phyloP scores from a whole-genome alignment of 768 basidiomycete genomes.

The Paxillus rubicundulus region DNA sequence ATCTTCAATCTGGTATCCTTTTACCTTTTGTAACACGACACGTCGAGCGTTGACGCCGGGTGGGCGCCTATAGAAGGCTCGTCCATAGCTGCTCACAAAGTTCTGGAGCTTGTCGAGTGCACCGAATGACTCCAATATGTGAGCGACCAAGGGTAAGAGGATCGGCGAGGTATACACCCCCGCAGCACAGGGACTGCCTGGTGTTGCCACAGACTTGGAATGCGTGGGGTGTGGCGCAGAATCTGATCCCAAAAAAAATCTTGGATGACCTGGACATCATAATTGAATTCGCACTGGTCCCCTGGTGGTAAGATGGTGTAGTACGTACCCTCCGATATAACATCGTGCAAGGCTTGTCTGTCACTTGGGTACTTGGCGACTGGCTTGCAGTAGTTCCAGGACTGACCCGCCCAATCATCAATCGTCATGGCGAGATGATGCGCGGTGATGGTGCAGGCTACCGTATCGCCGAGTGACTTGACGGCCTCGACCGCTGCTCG shows the following conservation, averaged over 20 bases:
- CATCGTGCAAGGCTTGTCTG: slow-evolving; percentile 73
- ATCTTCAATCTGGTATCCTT: slow-evolving; percentile 42
- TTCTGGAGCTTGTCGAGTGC: slow-evolving; percentile 78
- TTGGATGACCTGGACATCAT: slow-evolving; percentile 65
- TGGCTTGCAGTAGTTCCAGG: slow-evolving; percentile 96
- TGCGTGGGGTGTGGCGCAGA: slow-evolving; percentile 86
- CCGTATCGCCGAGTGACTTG: slow-evolving; percentile 71
- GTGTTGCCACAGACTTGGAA: slow-evolving; percentile 67
- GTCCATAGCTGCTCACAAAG: slow-evolving; percentile 78
- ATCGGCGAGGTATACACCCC: slow-evolving; percentile 95
- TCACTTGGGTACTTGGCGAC: slow-evolving; percentile 96
- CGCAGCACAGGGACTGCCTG: slow-evolving; percentile 79
- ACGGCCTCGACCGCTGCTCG: slow-evolving; percentile 87
- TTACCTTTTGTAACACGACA: slow-evolving; percentile 45
- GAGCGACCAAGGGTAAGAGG: slow-evolving; percentile 85
- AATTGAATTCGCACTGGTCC: not conserved
- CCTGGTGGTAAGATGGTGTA: not conserved
- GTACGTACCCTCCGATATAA: slow-evolving; percentile 67
- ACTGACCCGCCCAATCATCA: slow-evolving; percentile 95
- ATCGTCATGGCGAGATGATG: slow-evolving; percentile 94
- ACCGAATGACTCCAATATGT: slow-evolving; percentile 82
- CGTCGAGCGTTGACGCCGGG: slow-evolving; percentile 29
- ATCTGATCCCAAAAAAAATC: slow-evolving; percentile 97
- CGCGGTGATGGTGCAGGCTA: slow-evolving; percentile 95
- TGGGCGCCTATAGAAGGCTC: slow-evolving; percentile 68